Evolutionary conservation across 768 basidiomycete species (phyloP).

Genomic region (Leccinum subtestaceum): DNA sequence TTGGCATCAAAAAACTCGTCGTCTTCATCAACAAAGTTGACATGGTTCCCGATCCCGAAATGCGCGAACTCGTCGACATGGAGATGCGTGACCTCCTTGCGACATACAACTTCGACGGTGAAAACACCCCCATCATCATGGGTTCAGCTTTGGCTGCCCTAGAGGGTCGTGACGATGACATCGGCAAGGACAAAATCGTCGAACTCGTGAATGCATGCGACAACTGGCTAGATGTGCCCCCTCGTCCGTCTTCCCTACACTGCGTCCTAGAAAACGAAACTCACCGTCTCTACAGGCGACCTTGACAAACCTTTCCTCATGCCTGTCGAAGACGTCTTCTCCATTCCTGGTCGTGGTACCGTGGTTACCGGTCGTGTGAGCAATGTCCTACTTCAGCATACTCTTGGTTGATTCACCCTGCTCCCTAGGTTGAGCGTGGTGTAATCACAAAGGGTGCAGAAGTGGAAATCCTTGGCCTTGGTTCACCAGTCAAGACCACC

Average conservation of each 20-base stretch:
- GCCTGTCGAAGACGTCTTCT: conserved; percentile 95
- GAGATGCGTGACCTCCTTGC: conserved; percentile 96
- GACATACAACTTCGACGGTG: conserved; percentile 94
- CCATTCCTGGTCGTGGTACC: conserved; percentile 97
- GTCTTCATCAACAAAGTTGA: conserved; percentile 99
- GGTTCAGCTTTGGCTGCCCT: conserved; percentile 95
- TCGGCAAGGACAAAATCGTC: conserved; percentile 76
- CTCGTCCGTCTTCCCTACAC: conserved; percentile 51
- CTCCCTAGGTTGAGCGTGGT: conserved; percentile 81
- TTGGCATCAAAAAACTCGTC: conserved; percentile 94
- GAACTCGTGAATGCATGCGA: conserved; percentile 88
- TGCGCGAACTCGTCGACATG: conserved; percentile 99
- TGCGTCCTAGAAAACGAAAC: background rate
- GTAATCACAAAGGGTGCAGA: conserved; percentile 87
- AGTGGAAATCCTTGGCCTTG: conserved; percentile 89
- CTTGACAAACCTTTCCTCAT: conserved; percentile 98
- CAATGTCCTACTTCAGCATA: conserved; percentile 1
- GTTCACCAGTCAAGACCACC: conserved; percentile 80
- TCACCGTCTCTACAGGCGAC: conserved; percentile 57
- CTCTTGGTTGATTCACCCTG: background rate
- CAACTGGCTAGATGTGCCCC: conserved; percentile 90
- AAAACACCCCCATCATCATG: conserved; percentile 97
- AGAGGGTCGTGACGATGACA: conserved; percentile 77
- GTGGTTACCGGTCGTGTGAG: conserved; percentile 91
- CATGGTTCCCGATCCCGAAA: conserved; percentile 93